Evolutionary conservation across 495 filamentous ascomycete genomes (phyloP).

Genomic region (Stereocaulon alpinum): DNA sequence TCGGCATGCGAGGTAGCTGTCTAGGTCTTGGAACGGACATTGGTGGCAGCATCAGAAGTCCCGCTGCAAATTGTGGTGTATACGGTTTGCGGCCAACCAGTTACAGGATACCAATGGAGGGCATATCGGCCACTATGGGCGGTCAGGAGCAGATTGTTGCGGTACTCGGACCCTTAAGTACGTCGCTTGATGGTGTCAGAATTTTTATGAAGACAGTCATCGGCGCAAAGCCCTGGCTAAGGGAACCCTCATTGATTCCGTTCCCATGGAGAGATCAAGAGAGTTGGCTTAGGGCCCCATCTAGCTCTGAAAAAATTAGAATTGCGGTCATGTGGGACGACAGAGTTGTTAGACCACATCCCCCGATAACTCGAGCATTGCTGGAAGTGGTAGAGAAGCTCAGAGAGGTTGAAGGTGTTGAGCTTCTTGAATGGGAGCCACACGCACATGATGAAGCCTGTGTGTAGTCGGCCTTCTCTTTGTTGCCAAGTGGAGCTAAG

Average conservation of each 20-base stretch:
- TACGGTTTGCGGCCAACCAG: conserved; percentile 29
- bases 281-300: conserved; percentile 18
- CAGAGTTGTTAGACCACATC: conserved; percentile 59
- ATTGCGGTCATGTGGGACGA: conserved; percentile 64
- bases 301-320: conserved; percentile 40
- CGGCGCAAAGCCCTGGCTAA: conserved; percentile 50
- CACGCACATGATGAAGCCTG: conserved; percentile 50
- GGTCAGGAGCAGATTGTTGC: conserved; percentile 51
- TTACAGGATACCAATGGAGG: conserved; percentile 22
- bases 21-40: conserved; percentile 34
- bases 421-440: conserved; percentile 55
- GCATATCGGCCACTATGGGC: conserved; percentile 33
- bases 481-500: background rate
- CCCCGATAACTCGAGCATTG: conserved; percentile 54
- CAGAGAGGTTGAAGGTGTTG: conserved; percentile 35
- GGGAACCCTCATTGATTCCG: conserved; percentile 47
- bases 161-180: conserved; percentile 53
- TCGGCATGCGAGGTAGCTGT: conserved; percentile 29
- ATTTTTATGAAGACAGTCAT: conserved; percentile 53
- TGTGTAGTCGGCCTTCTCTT: background rate
- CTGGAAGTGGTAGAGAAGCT: conserved; percentile 46
- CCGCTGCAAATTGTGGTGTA: conserved; percentile 27
- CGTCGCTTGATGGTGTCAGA: conserved; percentile 50
- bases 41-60: conserved; percentile 29
- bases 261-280: conserved; percentile 46